Evolutionary conservation across 768 basidiomycete genomes (phyloP).

Genomic region (Amanita fuliginea): DNA sequence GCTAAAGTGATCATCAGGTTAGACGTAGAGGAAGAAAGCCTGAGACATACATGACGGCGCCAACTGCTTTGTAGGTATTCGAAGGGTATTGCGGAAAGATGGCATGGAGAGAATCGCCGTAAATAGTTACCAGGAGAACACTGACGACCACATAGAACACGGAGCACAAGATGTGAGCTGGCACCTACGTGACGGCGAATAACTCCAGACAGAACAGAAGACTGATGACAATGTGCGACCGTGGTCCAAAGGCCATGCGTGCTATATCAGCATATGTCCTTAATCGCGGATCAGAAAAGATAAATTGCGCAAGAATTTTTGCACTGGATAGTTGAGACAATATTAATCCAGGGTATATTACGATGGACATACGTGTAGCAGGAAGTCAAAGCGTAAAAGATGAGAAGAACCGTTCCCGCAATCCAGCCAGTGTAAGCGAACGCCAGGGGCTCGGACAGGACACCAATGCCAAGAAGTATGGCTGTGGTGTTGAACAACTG

Average conservation of each 20-base stretch:
- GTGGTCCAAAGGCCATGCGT: conserved; percentile 75
- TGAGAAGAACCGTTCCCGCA: conserved; percentile 59
- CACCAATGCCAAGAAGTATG: conserved; percentile 78
- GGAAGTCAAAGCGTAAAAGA: conserved; percentile 68
- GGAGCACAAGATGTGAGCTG: neutral
- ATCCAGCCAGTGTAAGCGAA: conserved; percentile 91
- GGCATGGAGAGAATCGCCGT: conserved; percentile 75
- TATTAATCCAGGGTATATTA: neutral
- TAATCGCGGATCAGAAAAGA: conserved; percentile 55
- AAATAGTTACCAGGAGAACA: conserved; percentile 81
- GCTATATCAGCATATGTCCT: conserved; percentile 88
- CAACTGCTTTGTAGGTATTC: conserved; percentile 65
- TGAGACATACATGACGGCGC: conserved; percentile 48
- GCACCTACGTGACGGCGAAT: conserved; percentile 61
- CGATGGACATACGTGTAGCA: conserved; percentile 71
- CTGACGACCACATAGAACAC: conserved; percentile 21
- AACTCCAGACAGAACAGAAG: conserved; percentile 78
- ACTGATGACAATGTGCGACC: conserved; percentile 54
- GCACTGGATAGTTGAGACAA: conserved; percentile 37
- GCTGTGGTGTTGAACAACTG: conserved; percentile 88
- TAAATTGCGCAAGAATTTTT: conserved; percentile 73
- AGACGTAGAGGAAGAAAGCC: neutral
- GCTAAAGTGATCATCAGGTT: conserved; percentile 22
- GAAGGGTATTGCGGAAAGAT: conserved; percentile 59
- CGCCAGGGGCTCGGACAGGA: conserved; percentile 83